Evolutionary conservation across 352 stramenopile species (phyloP).

Genomic region (Globisporangium parvum): DNA sequence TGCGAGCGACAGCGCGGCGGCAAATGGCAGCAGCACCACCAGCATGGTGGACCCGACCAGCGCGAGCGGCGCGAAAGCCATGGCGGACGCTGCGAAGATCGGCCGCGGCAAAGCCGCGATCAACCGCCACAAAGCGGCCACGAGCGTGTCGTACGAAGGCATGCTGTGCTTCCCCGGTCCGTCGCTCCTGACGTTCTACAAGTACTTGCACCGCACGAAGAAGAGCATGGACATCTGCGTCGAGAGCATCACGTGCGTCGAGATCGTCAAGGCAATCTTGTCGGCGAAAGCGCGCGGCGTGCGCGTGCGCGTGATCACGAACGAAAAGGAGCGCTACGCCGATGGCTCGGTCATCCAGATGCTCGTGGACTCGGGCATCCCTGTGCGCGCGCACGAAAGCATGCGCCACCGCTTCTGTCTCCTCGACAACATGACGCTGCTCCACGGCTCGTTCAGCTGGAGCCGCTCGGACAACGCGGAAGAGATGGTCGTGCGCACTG

Average conservation of each 20-base stretch:
- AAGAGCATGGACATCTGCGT: slow-evolving; percentile 53
- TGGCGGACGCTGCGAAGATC: neutral
- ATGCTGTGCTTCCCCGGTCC: slow-evolving; percentile 5
- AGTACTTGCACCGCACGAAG: slow-evolving; percentile 29
- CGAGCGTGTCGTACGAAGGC: slow-evolving; percentile 7
- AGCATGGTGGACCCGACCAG: too few species aligned
- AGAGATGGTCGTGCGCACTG: slow-evolving; percentile 43
- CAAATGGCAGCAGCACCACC: neutral
- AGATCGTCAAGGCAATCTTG: slow-evolving; percentile 48
- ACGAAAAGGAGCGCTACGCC: slow-evolving; percentile 38
- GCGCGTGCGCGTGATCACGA: slow-evolving; percentile 50
- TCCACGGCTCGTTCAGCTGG: slow-evolving; percentile 74
- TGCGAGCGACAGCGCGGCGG: neutral
- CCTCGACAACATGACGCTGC: slow-evolving; percentile 46
- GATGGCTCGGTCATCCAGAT: slow-evolving; percentile 54
- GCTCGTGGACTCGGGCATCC: slow-evolving; percentile 52
- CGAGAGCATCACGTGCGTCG: slow-evolving; percentile 61
- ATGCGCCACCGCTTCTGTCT: slow-evolving; percentile 72
- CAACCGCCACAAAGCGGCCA: slow-evolving; percentile 5
- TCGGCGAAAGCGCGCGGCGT: slow-evolving; percentile 41
- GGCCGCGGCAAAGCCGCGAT: slow-evolving; percentile 6
- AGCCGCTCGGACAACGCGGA: slow-evolving; percentile 55
- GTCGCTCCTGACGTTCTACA: slow-evolving; percentile 40
- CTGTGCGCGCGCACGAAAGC: slow-evolving; percentile 34
- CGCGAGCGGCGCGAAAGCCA: neutral